Base-by-base conservation (phyloP, 305 asterid species). In the Striga hermonthica region DNA sequence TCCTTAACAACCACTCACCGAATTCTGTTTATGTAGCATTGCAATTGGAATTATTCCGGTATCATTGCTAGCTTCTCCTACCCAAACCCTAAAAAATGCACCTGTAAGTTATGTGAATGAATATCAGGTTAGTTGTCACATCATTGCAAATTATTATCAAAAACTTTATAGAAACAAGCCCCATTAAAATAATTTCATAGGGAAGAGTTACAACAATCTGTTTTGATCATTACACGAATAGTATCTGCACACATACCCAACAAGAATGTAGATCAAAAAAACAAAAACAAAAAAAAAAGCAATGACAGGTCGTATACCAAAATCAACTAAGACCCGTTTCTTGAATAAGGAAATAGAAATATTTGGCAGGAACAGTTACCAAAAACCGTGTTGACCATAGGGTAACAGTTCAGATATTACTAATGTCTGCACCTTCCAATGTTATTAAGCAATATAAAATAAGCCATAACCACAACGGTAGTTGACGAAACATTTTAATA, bases 41-140 rank as follows among this genome's bases (percentile, higher is more conserved):
- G 92, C 96, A 73, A 91, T 66, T 22, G 90, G 87, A 77, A 91
- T 71, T 37, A 75, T 69, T 72, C 78, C 84, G 61, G 76, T 73
- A 40, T 71, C 75, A 60, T 36, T 65, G 69, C 70, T 59, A 69
- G 78, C 75, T 62, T 82, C 92, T 62, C 92, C 96, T 69, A 85
- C 86, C 94, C 94, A 91, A 48, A 91, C 75, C 78, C 83, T 91
- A 60, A 71, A 58, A 75, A 78, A 82, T 56, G 80, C 71, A 60
- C 95, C 98, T 91, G 90, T 71, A 81, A 79, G 76, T 57, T 69
- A 58, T 57, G 58, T 7, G 28, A 63, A 67, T 39, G 67, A 62
- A 66, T 68, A 10, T n/a, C 68, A 56, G 13, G 7, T 55, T 49
- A 65, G 62, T 44, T 39, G 44, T 37, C 22, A 58, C 9, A 31